These are phyloP conservation scores for Ophiocordyceps camponoti-leonardi DNA, from an alignment of 2,329 filamentous ascomycete species.

Conservation along the genomic window DNA sequence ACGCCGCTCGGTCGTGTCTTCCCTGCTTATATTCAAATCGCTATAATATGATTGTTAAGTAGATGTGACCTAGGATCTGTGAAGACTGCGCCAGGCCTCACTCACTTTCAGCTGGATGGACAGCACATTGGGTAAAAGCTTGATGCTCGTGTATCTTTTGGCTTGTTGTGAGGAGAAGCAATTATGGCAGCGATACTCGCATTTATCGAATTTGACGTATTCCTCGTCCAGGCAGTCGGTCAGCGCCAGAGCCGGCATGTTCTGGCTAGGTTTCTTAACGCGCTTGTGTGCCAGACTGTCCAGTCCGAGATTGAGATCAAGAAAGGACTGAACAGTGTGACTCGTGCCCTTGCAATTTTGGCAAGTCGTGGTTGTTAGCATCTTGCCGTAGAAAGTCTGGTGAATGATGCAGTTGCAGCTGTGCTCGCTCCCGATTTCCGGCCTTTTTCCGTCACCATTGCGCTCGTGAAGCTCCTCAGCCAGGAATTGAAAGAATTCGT, in stretches of 20 bases:
- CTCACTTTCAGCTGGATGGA: constrained; percentile 82
- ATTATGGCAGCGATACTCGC: constrained; percentile 72
- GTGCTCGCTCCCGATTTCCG: constrained; percentile 40
- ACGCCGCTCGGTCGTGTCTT: constrained; percentile 48
- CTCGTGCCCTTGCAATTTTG: constrained; percentile 72
- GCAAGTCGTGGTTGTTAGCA: constrained; percentile 81
- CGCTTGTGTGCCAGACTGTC: constrained; percentile 54
- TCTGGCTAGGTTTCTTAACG: constrained; percentile 33
- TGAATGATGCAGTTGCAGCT: constrained; percentile 83
- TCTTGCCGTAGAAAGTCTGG: constrained; percentile 83
- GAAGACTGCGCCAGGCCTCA: background rate
- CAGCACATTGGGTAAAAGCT: constrained; percentile 70
- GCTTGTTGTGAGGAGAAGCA: constrained; percentile 67
- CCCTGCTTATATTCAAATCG: constrained; percentile 59
- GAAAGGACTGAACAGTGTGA: constrained; percentile 70
- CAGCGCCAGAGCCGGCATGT: constrained; percentile 29
- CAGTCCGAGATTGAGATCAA: constrained; percentile 81
- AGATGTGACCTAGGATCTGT: background rate
- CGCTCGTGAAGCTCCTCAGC: constrained; percentile 80
- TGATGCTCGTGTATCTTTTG: constrained; percentile 69
- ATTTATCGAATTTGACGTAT: constrained; percentile 75
- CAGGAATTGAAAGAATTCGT: constrained; percentile 93
- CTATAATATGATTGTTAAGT: constrained; percentile 13
- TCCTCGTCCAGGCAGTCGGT: constrained; percentile 67
- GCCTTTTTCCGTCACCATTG: constrained; percentile 52